Percentiles rank a stretch among this genome's conserved stretches.
These are phyloP conservation scores for Cystobasidium sp. DNA, from an alignment of 1,284 basidiomycete species.

Conservation along the genomic window DNA sequence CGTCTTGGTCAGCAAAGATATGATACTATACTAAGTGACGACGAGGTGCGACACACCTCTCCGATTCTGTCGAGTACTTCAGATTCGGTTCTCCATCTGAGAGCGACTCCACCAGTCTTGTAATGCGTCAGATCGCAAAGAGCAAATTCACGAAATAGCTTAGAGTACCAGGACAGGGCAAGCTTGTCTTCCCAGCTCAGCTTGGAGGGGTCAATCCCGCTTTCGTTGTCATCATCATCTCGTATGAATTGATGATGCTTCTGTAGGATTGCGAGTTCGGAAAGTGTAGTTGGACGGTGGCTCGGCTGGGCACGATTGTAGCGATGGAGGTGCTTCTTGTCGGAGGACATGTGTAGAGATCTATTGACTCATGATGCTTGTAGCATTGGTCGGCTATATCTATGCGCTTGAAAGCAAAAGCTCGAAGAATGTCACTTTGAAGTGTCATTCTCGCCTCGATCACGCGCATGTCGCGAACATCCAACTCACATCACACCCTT, in stretches of 20 bases:
- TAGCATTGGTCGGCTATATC: too few relatives aligned
- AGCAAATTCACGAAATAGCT: constrained; percentile 85
- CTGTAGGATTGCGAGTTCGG: constrained; percentile 61
- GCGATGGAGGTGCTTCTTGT: constrained; percentile 46
- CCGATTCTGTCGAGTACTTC: constrained; percentile 84
- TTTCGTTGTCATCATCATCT: constrained; percentile 64
- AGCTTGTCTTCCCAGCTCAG: constrained; percentile 61
- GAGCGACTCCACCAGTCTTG: constrained; percentile 84
- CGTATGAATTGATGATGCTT: constrained; percentile 70
- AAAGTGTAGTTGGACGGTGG: constrained; percentile 46
- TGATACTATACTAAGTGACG: neutral
- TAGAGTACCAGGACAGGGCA: constrained; percentile 75
- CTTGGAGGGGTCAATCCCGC: neutral
- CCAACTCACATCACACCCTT: too few relatives aligned
- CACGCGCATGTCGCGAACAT: too few relatives aligned
- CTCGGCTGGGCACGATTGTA: constrained; percentile 7
- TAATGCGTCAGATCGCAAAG: constrained; percentile 85
- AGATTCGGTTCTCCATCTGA: constrained; percentile 86
- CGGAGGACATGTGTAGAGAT: constrained; percentile 32
- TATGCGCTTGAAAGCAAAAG: too few relatives aligned
- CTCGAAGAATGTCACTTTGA: too few relatives aligned
- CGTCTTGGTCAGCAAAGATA: neutral
- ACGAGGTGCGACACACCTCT: constrained; percentile 61
- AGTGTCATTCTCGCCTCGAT: too few relatives aligned
- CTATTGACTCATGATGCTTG: neutral